Percentiles rank a stretch among this genome's conserved stretches.
Conservation (phyloP, 257 asterid species). For the Gentiana macrophylla region DNA sequence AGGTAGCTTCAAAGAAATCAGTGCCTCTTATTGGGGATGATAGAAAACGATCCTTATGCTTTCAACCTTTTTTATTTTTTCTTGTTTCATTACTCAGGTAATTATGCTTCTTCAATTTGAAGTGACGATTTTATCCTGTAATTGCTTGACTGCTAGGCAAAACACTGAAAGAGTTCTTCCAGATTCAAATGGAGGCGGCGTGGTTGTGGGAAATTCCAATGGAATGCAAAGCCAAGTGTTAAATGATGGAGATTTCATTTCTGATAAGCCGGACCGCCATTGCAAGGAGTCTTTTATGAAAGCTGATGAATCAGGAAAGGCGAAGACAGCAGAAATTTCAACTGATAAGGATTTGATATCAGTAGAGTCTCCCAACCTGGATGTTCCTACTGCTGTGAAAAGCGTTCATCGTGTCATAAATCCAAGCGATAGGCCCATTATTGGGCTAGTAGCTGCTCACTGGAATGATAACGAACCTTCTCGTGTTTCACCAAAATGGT, state of each 20-base stretch:
- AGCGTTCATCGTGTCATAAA: slow-evolving; percentile 16
- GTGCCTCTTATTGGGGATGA: too few relatives aligned
- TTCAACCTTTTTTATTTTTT: neutral
- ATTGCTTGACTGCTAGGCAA: slow-evolving; percentile 49
- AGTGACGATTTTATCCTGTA: slow-evolving; percentile 3
- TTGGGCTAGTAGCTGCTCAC: slow-evolving; percentile 92
- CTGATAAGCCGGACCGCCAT: too few relatives aligned
- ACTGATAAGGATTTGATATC: slow-evolving; percentile 21
- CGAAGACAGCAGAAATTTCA: slow-evolving; percentile 17
- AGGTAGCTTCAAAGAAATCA: neutral
- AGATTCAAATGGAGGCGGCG: neutral
- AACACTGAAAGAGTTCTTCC: neutral
- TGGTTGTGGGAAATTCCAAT: slow-evolving; percentile 2
- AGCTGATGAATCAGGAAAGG: slow-evolving; percentile 9
- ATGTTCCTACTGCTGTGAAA: slow-evolving; percentile 14
- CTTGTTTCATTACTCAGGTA: too few relatives aligned
- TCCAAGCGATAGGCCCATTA: slow-evolving; percentile 74
- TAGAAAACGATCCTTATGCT: neutral
- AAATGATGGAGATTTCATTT: too few relatives aligned
- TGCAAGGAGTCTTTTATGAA: neutral
- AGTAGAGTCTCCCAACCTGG: slow-evolving; percentile 12
- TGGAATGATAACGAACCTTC: slow-evolving; percentile 67
- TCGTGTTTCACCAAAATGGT: slow-evolving; percentile 60
- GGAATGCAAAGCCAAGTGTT: too few relatives aligned
- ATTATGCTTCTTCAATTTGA: neutral